A percentile compares a stretch with the other conserved stretches of the same genome.
Conservation (phyloP, 1,139 yeast species). For the Pichia inconspicua region DNA sequence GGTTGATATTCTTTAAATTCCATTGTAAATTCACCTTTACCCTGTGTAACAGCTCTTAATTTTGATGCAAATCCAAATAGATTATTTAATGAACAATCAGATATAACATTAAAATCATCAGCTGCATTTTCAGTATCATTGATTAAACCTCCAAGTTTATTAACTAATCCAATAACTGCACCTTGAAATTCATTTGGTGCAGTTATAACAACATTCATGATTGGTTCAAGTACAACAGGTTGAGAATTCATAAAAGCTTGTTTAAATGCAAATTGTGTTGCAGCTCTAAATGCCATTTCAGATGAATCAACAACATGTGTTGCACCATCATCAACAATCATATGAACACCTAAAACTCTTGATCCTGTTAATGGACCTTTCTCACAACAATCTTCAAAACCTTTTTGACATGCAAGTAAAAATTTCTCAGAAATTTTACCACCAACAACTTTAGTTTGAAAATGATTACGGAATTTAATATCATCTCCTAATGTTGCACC, state of each 20-base stretch:
- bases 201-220: constrained; percentile 86
- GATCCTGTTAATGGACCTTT: constrained; percentile 97
- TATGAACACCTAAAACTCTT: constrained; percentile 81
- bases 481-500: constrained; percentile 25
- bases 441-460: constrained; percentile 85
- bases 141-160: constrained; percentile 88
- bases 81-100: constrained; percentile 90
- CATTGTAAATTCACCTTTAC: constrained; percentile 95
- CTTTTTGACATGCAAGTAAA: constrained; percentile 89
- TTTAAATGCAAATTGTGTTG: constrained; percentile 85
- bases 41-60: constrained; percentile 94
- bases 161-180: constrained; percentile 79
- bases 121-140: constrained; percentile 89
- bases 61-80: constrained; percentile 96
- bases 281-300: constrained; percentile 90
- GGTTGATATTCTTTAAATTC: constrained; percentile 92
- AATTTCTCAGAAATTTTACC: constrained; percentile 96
- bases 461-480: constrained; percentile 42
- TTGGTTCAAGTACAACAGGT: constrained; percentile 91
- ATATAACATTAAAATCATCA: constrained; percentile 88
- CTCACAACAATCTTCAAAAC: constrained; percentile 90
- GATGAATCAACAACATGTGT: constrained; percentile 96
- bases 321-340: constrained; percentile 95
- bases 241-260: constrained; percentile 79
- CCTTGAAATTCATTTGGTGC: constrained; percentile 98